Evolutionary conservation across 108 stramenopile genomes (phyloP).

Genomic region (Poteriospumella lacustris): DNA sequence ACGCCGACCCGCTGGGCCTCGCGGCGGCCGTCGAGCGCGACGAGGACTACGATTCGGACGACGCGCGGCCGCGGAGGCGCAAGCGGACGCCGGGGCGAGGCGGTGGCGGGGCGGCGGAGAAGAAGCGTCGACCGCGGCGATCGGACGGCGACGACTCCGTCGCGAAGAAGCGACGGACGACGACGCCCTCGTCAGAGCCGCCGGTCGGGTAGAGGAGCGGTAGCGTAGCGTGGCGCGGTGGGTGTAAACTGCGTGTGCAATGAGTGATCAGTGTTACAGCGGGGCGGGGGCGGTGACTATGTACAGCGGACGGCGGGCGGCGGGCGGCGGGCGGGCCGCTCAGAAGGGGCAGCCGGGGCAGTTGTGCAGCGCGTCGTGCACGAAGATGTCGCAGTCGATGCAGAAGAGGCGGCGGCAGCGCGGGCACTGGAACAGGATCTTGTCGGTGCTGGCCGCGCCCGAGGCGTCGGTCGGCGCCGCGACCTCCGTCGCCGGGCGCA

Average conservation of each 20-base stretch:
- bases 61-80: not conserved
- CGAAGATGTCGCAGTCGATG: constrained; percentile 72
- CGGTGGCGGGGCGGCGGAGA: not conserved
- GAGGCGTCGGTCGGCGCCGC: too few relatives aligned
- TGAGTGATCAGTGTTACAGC: too few relatives aligned
- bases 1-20: not conserved
- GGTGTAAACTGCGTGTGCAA: too few relatives aligned
- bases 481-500: too few relatives aligned
- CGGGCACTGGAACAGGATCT: constrained; percentile 70
- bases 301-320: not conserved
- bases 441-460: too few relatives aligned
- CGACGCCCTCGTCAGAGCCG: not conserved
- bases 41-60: not conserved
- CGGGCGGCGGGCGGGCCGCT: not conserved
- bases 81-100: not conserved
- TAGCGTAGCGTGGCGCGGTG: too few relatives aligned
- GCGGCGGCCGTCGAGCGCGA: not conserved
- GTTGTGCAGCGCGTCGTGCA: constrained; percentile 83
- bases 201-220: too few relatives aligned
- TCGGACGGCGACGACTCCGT: not conserved
- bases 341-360: constrained; percentile 69
- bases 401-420: constrained; percentile 75
- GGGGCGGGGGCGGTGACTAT: too few relatives aligned
- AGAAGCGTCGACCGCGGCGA: not conserved
- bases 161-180: not conserved